Conservation (phyloP, 306 rosid species). For the Castanea sativa region DNA sequence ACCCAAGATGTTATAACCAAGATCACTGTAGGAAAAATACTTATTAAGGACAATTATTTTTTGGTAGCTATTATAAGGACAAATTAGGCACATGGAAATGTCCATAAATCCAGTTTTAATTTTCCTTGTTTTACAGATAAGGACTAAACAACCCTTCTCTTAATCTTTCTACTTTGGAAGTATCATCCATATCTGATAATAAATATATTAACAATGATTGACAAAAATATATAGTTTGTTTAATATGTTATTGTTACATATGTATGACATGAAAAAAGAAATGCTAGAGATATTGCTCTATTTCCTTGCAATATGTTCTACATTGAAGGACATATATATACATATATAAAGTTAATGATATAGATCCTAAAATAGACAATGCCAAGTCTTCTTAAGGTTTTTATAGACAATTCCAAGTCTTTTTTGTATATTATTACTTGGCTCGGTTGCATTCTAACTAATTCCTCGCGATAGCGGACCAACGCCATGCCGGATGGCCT, state of each 20-base stretch:
- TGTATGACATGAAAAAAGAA: neutral
- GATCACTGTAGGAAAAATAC: neutral
- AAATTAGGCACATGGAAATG: slow-evolving; percentile 3
- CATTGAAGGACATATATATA: neutral
- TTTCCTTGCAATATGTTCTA: neutral
- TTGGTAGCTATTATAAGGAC: neutral
- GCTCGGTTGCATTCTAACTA: too few species aligned
- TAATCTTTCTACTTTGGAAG: neutral
- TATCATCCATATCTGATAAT: neutral
- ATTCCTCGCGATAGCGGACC: too few species aligned
- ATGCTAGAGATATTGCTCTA: neutral
- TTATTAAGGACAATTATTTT: neutral
- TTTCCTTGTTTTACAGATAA: neutral
- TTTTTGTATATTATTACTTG: too few species aligned
- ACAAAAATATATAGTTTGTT: too few species aligned
- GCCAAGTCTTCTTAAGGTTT: too few species aligned
- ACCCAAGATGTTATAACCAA: neutral
- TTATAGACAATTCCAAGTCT: too few species aligned
- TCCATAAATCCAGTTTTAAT: neutral
- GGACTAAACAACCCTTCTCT: neutral
- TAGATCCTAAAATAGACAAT: too few species aligned
- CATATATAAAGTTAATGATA: neutral
- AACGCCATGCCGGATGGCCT: too few species aligned
- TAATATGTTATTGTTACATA: too few species aligned
- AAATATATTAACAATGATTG: neutral